Evolutionary conservation across 2,329 filamentous ascomycete genomes (phyloP).

Genomic region (Macrophomina tecta): DNA sequence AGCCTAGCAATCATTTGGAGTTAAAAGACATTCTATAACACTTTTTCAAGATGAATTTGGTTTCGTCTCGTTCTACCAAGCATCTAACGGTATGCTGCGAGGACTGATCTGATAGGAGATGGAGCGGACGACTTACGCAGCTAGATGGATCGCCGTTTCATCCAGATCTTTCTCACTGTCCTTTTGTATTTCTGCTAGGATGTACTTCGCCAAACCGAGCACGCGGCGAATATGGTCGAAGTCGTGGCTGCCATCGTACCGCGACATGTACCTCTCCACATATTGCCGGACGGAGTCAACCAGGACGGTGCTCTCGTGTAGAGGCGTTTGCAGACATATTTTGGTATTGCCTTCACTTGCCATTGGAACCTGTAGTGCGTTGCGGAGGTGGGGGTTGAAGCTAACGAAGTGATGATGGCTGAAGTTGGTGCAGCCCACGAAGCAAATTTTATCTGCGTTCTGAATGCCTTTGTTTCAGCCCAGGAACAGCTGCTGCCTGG

Average conservation of each 20-base stretch:
- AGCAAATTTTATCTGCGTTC: not conserved
- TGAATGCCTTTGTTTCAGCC: not conserved
- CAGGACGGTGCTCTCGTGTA: slow-evolving; percentile 32
- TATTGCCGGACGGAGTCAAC: slow-evolving; percentile 40
- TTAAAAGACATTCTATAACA: not conserved
- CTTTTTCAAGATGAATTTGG: too few species aligned
- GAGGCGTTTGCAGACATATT: slow-evolving; percentile 47
- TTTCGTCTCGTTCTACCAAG: too few species aligned
- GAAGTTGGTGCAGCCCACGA: not conserved
- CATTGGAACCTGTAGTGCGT: not conserved
- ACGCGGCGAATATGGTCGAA: slow-evolving; percentile 85
- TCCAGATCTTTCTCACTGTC: slow-evolving; percentile 52
- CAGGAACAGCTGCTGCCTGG: not conserved
- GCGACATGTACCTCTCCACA: slow-evolving; percentile 46
- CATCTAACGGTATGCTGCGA: not conserved
- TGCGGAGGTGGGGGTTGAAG: not conserved
- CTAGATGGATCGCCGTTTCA: slow-evolving; percentile 66
- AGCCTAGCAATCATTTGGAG: slow-evolving; percentile 46
- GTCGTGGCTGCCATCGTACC: slow-evolving; percentile 72
- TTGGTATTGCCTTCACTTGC: slow-evolving; percentile 62
- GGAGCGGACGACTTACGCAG: slow-evolving; percentile 52
- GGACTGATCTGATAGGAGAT: not conserved
- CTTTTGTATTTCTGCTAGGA: slow-evolving; percentile 59
- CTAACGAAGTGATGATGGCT: not conserved
- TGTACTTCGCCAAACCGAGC: slow-evolving; percentile 71